Evolutionary conservation across 805 yeast genomes (phyloP), one percentile per base, ranked within the genome.

Genomic region (Saccharomycopsis microspora): DNA sequence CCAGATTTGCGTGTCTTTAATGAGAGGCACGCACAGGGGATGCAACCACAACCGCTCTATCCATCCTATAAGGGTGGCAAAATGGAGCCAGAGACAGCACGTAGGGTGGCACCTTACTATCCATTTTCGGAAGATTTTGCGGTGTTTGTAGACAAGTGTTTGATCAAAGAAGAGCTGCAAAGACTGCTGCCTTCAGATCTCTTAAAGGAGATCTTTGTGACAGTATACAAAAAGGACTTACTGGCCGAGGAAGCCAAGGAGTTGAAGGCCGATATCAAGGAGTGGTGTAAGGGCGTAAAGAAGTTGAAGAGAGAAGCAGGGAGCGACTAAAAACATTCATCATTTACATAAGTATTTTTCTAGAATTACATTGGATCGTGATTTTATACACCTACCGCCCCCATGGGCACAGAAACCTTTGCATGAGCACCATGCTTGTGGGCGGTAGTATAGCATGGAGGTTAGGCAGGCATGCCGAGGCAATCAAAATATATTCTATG

Each of bases 171-270:
- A 53, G 85, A 80, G 41, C 57, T 59, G 7, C 74, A 70, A 45
- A 70, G 98, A 50, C 78, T 84, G 28, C 78, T 82, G 0, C 95
- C 96, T 0, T 74, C 75, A 55, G 87, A 84, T 41, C 64, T 93
- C 30, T 65, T 84, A 48, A 61, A 63, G 32, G 58, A 63, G 47
- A 33, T 56, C 55, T 57, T 65, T 56, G 58, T 66, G 10, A 28
- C 50, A 35, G 63, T 61, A 38, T 67, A 68, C 48, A 64, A 62
- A 47, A 55, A 55, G 29, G 48, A 50, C 32, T 44, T 52, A 36
- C 55, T 56, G 39, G 64, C 61, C 32, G 58, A 58, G 19, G 57
- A 60, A 34, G 58, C 55, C 10, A 65, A 62, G 36, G 32, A 43
- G 28, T 45, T 52, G 40, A 48, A 48, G n/a, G 42, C 50, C 19